These are phyloP conservation scores for Aspergillus cejpii DNA, from an alignment of 2,329 filamentous ascomycete genomes.

Conservation along the genomic window DNA sequence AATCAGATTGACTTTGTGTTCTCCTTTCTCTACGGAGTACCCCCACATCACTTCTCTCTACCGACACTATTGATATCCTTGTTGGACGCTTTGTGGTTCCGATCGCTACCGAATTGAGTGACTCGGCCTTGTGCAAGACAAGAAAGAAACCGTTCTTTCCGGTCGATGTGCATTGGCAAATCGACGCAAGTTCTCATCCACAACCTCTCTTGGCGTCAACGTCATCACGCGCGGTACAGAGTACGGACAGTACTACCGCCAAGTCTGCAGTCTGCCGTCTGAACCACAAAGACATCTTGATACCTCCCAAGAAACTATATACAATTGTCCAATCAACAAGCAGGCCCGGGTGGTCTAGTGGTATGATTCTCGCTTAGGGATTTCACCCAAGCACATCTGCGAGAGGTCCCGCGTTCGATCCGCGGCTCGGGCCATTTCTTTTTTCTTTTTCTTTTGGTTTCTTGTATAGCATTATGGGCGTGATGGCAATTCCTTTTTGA, in stretches of 20 bases:
- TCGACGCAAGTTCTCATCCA: background rate
- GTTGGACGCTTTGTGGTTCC: too few species aligned
- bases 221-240: conserved; percentile 17
- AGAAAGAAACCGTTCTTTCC: background rate
- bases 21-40: conserved; percentile 1
- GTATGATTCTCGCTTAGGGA: conserved; percentile 67
- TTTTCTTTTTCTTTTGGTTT: conserved; percentile 3
- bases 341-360: conserved; percentile 52
- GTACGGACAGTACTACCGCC: conserved; percentile 2
- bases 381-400: conserved; percentile 19
- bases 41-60: background rate
- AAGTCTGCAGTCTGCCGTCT: conserved; percentile 12
- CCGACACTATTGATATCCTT: background rate
- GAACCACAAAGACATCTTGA: background rate
- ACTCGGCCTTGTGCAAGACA: background rate
- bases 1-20: conserved; percentile 24
- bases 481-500: background rate
- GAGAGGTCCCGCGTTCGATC: conserved; percentile 25
- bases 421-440: conserved; percentile 14
- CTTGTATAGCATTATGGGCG: too few species aligned
- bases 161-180: background rate
- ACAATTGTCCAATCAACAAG: background rate
- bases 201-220: conserved; percentile 19
- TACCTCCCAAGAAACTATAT: background rate
- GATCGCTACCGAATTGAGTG: too few species aligned